phyloP scores from a whole-genome alignment of 2,329 filamentous ascomycete genomes.

The Grosmannia clavigera region DNA sequence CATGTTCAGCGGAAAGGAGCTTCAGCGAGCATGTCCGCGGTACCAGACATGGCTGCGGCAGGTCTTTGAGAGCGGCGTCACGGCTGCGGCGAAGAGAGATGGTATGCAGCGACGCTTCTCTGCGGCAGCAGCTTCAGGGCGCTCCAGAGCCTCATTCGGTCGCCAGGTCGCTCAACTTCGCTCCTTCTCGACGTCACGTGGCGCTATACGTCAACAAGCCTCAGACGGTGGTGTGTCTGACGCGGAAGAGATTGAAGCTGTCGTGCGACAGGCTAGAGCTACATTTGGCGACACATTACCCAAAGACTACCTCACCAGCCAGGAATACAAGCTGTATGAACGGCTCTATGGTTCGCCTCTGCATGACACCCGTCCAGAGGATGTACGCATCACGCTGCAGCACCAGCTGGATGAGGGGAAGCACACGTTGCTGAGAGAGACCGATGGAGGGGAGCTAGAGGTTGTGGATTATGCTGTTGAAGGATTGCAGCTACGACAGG shows the following conservation, averaged over 20 bases:
- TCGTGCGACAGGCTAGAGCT: slow-evolving; percentile 60
- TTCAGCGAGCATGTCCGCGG: slow-evolving; percentile 12
- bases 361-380: slow-evolving; percentile 45
- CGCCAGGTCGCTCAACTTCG: neutral
- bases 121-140: neutral
- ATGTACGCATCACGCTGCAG: slow-evolving; percentile 34
- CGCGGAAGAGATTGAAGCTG: slow-evolving; percentile 37
- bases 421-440: slow-evolving; percentile 40
- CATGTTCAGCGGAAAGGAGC: slow-evolving; percentile 9
- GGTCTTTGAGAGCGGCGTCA: slow-evolving; percentile 6
- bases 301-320: slow-evolving; percentile 51
- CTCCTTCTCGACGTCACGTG: slow-evolving; percentile 4
- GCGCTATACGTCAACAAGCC: neutral
- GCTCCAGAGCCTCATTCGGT: neutral
- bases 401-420: slow-evolving; percentile 2
- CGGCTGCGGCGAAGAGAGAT: neutral
- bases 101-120: neutral
- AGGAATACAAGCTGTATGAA: slow-evolving; percentile 66
- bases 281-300: slow-evolving; percentile 69
- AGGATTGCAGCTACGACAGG: neutral
- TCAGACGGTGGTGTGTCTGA: neutral
- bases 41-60: slow-evolving; percentile 12
- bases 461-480: slow-evolving; percentile 41
- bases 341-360: slow-evolving; percentile 69
- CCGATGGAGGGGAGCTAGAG: slow-evolving; percentile 45